Evolutionary conservation across 345 rosid genomes (phyloP), one percentile per base, ranked within the genome.

Genomic region (Eucalyptus regnans): DNA sequence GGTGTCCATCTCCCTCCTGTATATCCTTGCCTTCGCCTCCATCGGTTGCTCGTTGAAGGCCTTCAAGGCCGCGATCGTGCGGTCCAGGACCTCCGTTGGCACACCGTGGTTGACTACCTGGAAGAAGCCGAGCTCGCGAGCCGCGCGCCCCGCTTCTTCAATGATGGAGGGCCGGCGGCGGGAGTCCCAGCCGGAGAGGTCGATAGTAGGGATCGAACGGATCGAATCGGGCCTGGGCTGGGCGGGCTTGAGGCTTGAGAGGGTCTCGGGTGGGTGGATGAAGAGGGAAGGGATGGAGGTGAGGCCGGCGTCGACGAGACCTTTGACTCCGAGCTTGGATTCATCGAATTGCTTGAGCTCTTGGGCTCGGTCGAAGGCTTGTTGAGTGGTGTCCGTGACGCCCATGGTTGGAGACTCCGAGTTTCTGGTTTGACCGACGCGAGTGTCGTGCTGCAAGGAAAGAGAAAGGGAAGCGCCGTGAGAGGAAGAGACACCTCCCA

Each of bases 71-170:
- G 80, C 86, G 48, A 92, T 33, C 89, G 76, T 44, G 4, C 89
- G 33, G 83, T 94, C 94, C 88, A 93, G 56, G 50, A 90, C 71
- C 49, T 92, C 93, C n/a, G 87, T 88, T 7, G 91, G 91, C 86
- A 95, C 91, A 29, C 94, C 94, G n/a, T 95, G 97, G 87, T 92
- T 94, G 17, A 92, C 90, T 12, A 94, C 86, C 91, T 92, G 95
- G 68, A 94, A 94, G 89, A 95, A 93, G 18, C 96, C 95, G 4
- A 92, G 66, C 66, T 91, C 89, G 18, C 58, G 1, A 52, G 58
- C 58, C 58, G 95, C 95, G 2, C 86, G 31, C 1, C 92, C 62
- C 5, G 93, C 60, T 86, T 91, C 89, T 31, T 90, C 92, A 43
- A 93, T 95, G 22, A 91, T 86, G 16, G 41, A n/a, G 13, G 92